Conservation (phyloP, 1,284 basidiomycete genomes). For the Bondarzewia mesenterica region DNA sequence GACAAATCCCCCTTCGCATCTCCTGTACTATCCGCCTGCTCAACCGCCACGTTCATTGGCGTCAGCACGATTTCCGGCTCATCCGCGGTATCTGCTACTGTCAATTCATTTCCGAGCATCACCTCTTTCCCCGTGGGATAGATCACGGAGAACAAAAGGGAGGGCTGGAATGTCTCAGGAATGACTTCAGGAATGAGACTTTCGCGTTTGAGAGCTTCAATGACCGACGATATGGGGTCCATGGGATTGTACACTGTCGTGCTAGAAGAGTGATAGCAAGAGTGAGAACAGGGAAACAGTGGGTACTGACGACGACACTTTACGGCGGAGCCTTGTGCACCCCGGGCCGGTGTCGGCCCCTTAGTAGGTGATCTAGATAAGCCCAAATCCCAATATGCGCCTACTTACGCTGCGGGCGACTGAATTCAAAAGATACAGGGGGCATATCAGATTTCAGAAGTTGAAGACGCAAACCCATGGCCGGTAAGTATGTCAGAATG, state of each 20-base stretch:
- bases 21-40: conserved; percentile 17
- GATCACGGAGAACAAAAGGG: conserved; percentile 43
- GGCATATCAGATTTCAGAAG: too few species aligned
- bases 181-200: conserved; percentile 53
- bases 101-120: conserved; percentile 41
- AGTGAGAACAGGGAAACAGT: too few species aligned
- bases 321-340: too few species aligned
- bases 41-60: conserved; percentile 32
- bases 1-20: conserved; percentile 25
- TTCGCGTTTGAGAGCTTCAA: conserved; percentile 29
- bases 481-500: too few species aligned
- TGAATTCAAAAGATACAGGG: too few species aligned
- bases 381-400: too few species aligned
- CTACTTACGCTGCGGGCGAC: too few species aligned
- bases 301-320: too few species aligned
- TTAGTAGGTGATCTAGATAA: too few species aligned
- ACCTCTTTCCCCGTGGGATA: conserved; percentile 44
- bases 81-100: conserved; percentile 35
- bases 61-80: conserved; percentile 46
- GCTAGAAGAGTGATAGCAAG: too few species aligned
- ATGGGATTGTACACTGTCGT: conserved; percentile 7
- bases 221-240: conserved; percentile 34
- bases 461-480: too few species aligned
- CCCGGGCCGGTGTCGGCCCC: too few species aligned
- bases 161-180: conserved; percentile 36